Base-by-base conservation (phyloP, 2,329 filamentous ascomycete species). In the Sordariomycetes sp. region DNA sequence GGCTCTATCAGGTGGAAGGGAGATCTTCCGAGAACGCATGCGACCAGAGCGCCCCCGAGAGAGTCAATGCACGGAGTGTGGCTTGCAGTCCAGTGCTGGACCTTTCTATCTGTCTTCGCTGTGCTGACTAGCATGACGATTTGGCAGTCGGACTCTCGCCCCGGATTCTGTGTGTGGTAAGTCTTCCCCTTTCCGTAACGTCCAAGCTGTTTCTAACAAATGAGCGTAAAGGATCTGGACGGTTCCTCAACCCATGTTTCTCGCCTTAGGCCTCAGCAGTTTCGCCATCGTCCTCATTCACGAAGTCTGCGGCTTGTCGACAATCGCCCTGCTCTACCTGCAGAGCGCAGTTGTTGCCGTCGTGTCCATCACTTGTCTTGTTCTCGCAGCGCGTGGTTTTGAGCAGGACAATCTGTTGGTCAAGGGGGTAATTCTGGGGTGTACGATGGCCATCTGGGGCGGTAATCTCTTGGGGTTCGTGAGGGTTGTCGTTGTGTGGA, bases 401-500 rank as follows among this genome's bases (percentile, higher is more conserved):
- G 46, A 42, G 2, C 45, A 46, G n/a, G 33, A 43, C 15, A 43
- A 39, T n/a, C 36, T 41, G 8, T 21, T 39, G 6, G 38, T 50
- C 14, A 50, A 52, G 33, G 46, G 46, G 4, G 44, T 46, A 4
- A 21, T 52, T 23, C 43, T 51, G 33, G 48, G 51, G 2, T 46
- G 50, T 16, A 42, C 45, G n/a, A 33, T 45, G 6, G 27, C 51
- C 25, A 42, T 56, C 32, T 49, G 49, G 44, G 52, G 46, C 2
- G 38, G 47, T 28, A 46, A 43, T 1, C 21, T 49, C 15, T 40
- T 54, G 21, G 53, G 45, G 11, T 57, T 57, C 21, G 24, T 45
- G 28, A 42, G 54, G 15, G 48, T 48, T 0, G 49, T 40, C 23
- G 41, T 49, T 6, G 30, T 56, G 3, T 57, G 52, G 51, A 51